Evolutionary conservation across 441 rosid species (phyloP), one percentile per base, ranked within the genome.

Genomic region (Mallotus repandus): DNA sequence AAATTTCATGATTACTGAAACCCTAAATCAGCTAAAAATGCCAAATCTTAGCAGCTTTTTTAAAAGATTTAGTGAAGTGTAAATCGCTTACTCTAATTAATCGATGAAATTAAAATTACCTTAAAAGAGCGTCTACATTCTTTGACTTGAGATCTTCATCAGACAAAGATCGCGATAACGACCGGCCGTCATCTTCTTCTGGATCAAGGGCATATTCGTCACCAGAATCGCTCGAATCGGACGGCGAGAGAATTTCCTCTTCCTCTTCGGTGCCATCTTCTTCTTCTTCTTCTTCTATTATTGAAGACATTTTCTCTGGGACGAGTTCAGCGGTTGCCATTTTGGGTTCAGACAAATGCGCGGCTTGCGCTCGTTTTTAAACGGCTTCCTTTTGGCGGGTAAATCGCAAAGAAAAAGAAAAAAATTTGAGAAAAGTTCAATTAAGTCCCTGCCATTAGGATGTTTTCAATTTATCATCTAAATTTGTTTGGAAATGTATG

Each of bases 61-160:
- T 5, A 53, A 53, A 53, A 53, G 5, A 2, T 16, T 53, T 53
- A 18, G 56, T 53, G n/a, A 53, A 13, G 14, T 53, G 19, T 15
- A 5, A 53, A 13, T 4, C 5, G 5, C 4, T 53, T 53, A 2
- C 7, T 5, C 16, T 16, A 53, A 4, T 53, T 53, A 5, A 16
- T 54, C 25, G 9, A 19, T 9, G 6, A 56, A 54, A 63, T 5
- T 1, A 57, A 48, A 63, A 71, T 21, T 68, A 95, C 99, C 97
- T 92, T 72, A 95, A 5, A 7, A 95, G 94, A 75, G 92, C 96
- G 59, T 90, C 92, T 4, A 95, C 96, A 82, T 92, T 95, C 88
- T 88, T 77, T 59, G 93, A 92, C 81, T 92, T 95, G 70, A 84
- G 84, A 73, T 91, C 96, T 72, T 78, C 85, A 78, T 85, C 84